These are phyloP conservation scores for Sporothrix globosa DNA, from an alignment of 2,329 filamentous ascomycete species.

Conservation along the genomic window DNA sequence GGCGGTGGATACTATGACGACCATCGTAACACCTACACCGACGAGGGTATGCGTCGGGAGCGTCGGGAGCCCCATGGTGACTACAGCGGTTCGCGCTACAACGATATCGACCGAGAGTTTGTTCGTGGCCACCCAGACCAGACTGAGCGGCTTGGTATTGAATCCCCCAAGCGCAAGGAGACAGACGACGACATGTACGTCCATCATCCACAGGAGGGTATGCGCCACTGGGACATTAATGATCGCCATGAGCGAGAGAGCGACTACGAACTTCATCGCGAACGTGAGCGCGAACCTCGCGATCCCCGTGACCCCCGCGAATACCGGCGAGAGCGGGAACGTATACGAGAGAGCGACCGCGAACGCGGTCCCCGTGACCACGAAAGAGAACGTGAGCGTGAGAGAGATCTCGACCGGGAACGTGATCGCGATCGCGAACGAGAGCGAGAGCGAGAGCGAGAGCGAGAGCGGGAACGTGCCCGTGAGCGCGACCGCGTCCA, in stretches of 20 bases:
- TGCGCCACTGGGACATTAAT: constrained; percentile 30
- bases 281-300: constrained; percentile 31
- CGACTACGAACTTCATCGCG: constrained; percentile 7
- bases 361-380: constrained; percentile 38
- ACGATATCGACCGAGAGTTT: constrained; percentile 23
- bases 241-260: constrained; percentile 26
- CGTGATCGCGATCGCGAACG: constrained; percentile 34
- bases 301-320: constrained; percentile 8
- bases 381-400: constrained; percentile 28
- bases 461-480: constrained; percentile 38
- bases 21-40: constrained; percentile 23
- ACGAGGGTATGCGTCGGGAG: constrained; percentile 29
- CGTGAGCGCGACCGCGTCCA: constrained; percentile 36
- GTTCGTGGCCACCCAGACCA: constrained; percentile 23
- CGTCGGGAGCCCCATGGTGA: constrained; percentile 21
- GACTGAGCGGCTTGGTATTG: constrained; percentile 29
- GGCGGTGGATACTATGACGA: constrained; percentile 25
- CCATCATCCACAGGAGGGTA: constrained; percentile 32
- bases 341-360: neutral
- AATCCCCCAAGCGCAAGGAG: constrained; percentile 27
- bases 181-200: constrained; percentile 35
- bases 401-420: constrained; percentile 34
- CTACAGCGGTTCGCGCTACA: neutral
- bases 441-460: constrained; percentile 26
- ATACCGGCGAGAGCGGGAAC: neutral